Evolutionary conservation across 2,329 filamentous ascomycete species (phyloP).

Genomic region (Lasiodiplodia theobromae): DNA sequence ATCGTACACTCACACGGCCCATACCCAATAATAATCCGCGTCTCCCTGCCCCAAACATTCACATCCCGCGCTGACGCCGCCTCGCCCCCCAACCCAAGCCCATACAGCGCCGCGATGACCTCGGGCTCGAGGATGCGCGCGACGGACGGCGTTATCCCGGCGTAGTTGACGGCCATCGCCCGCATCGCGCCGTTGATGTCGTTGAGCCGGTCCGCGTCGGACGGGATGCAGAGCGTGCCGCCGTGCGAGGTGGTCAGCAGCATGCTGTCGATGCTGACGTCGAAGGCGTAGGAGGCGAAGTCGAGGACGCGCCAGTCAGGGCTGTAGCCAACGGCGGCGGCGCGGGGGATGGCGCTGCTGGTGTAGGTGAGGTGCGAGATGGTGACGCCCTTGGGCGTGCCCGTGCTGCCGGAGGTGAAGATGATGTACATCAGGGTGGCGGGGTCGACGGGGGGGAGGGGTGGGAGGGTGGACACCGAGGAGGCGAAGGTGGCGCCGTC

Average conservation of each 20-base stretch:
- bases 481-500: background rate
- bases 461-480: background rate
- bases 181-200: constrained; percentile 59
- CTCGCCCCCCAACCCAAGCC: constrained; percentile 52
- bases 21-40: constrained; percentile 53
- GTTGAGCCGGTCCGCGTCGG: constrained; percentile 59
- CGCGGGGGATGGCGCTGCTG: constrained; percentile 46
- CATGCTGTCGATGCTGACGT: constrained; percentile 43
- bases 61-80: constrained; percentile 48
- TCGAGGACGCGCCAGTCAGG: constrained; percentile 37
- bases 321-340: constrained; percentile 41
- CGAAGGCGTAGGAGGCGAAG: constrained; percentile 37
- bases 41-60: constrained; percentile 44
- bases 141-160: constrained; percentile 65
- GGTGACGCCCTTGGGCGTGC: constrained; percentile 36
- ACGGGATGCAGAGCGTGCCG: constrained; percentile 64
- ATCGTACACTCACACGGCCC: constrained; percentile 49
- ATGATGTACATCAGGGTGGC: constrained; percentile 46
- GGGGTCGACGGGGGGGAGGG: background rate
- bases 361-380: constrained; percentile 33
- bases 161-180: constrained; percentile 61
- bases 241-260: constrained; percentile 52
- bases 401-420: constrained; percentile 35
- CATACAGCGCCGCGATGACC: constrained; percentile 49
- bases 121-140: constrained; percentile 54